Evolutionary conservation across 345 rosid species (phyloP).

Genomic region (Theobroma cacao): DNA sequence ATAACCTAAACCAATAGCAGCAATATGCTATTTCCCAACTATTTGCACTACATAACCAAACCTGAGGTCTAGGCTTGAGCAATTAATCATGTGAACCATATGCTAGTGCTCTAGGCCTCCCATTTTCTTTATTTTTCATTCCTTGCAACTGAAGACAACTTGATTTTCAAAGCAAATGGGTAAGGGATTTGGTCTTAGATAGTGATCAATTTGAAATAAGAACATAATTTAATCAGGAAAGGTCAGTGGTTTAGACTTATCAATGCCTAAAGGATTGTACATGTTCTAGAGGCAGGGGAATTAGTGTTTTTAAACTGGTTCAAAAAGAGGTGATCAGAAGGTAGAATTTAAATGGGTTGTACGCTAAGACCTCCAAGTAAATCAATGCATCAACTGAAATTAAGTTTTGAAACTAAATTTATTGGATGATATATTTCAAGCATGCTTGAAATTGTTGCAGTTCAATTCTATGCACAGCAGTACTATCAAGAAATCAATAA

Average conservation of each 20-base stretch:
- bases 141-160: neutral
- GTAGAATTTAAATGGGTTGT: neutral
- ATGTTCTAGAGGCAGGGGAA: neutral
- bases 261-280: neutral
- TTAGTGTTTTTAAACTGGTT: neutral
- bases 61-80: neutral
- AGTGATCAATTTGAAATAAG: neutral
- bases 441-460: no score
- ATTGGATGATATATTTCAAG: no score
- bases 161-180: neutral
- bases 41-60: neutral
- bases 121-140: neutral
- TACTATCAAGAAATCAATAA: no score
- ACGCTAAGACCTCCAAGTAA: neutral
- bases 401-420: no score
- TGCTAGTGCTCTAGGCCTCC: neutral
- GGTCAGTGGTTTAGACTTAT: neutral
- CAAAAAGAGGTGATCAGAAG: neutral
- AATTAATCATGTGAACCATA: neutral
- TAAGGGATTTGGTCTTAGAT: neutral
- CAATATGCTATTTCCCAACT: neutral
- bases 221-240: neutral
- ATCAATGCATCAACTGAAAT: no score
- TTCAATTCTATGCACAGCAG: no score
- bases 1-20: neutral